Base-by-base conservation (phyloP, 129 eudicot genomes). In the Arctium minus region DNA sequence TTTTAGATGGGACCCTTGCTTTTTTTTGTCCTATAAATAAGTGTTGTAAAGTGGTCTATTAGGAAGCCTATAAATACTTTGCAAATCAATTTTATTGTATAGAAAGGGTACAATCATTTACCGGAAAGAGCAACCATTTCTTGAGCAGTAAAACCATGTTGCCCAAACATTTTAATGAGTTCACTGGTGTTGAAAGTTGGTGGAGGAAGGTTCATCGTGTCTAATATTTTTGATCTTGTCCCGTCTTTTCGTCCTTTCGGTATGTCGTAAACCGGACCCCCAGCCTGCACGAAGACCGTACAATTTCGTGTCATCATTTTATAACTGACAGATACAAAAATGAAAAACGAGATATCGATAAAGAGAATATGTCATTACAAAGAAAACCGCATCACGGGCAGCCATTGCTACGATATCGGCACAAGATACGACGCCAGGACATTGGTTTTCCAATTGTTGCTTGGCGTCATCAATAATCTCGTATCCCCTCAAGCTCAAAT, bases 51-150 rank as follows among this genome's bases (percentile, higher is more conserved):
- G 3, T 33, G 3, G 0, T 33, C 36, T 33, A 33, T 33, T 22
- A 22, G 27, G 27, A 22, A 0, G 27, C 27, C 0, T 22, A 22
- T 22, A 22, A 22, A 22, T 22, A 22, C 0, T 22, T 22, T 22
- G 27, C 27, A 10, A 0, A 11, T 3, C 2, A 7, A 71, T 6
- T 44, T 44, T 48, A 18, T 31, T 13, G 3, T 7, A 6, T 0
- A 1, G 36, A 3, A 13, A 3, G n/a, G 5, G 0, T 33, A 18
- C 11, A 8, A 42, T 48, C 60, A 1, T 62, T 73, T 90, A 96
- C 99, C 99, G 4, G 99, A 96, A 62, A 96, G 88, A 79, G 97
- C 99, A 13, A 96, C 99, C 97, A 93, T 89, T 44, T 96, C 98
- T 88, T 87, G 97, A 75, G 91, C 77, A 39, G 87, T 87, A 70